A percentile compares a stretch with the other conserved stretches of the same genome.
phyloP scores from a whole-genome alignment of 257 asterid genomes.

The Solanum ossicruentum region DNA sequence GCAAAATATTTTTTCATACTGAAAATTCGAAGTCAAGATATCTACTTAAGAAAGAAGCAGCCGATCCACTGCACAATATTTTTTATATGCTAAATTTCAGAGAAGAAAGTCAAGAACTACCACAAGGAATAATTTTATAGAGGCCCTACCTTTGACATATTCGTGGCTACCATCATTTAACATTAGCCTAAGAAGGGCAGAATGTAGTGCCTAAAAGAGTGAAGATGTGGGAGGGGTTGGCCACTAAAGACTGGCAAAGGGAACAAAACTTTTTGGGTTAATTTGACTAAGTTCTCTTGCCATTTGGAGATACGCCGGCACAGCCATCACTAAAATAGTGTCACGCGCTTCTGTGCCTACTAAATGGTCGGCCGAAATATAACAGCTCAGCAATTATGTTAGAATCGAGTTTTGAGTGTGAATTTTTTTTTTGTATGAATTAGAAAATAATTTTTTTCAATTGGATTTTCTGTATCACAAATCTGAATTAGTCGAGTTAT shows the following conservation, averaged over 20 bases:
- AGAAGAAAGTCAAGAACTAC: background rate
- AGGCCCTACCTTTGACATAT: background rate
- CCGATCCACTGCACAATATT: too few relatives aligned
- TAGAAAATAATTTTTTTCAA: rapidly evolving
- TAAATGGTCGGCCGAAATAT: background rate
- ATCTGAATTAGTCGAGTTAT: background rate
- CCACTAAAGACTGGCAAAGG: background rate
- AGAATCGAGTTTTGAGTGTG: background rate
- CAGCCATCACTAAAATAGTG: background rate
- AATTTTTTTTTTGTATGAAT: too few relatives aligned
- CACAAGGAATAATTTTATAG: background rate
- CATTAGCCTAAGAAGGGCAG: background rate
- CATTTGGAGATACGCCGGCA: background rate
- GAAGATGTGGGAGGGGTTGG: background rate
- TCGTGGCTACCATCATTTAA: background rate
- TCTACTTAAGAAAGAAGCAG: too few relatives aligned
- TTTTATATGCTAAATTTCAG: too few relatives aligned
- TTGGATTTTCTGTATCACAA: rapidly evolving
- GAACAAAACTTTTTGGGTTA: background rate
- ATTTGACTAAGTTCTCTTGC: background rate
- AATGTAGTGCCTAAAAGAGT: background rate
- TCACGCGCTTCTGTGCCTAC: background rate
- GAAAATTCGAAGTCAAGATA: too few relatives aligned
- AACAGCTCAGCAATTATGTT: too few relatives aligned
- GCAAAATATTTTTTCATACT: too few relatives aligned